Evolutionary conservation across 169 alveolate genomes (phyloP).

Genomic region (Cryptosporidium canis): DNA sequence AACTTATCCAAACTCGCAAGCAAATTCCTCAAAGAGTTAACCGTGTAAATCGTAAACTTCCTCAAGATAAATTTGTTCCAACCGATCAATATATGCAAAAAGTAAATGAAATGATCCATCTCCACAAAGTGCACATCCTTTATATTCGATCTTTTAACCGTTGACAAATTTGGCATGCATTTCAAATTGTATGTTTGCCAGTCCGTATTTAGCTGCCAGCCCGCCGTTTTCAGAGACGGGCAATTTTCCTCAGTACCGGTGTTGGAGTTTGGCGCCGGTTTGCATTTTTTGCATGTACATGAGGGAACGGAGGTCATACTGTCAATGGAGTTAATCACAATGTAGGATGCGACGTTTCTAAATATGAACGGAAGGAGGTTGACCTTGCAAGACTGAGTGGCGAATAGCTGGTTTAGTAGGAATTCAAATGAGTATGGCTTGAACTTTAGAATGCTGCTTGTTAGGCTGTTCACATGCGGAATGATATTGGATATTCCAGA

Average conservation of each 20-base stretch:
- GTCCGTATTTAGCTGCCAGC: slow-evolving; percentile 55
- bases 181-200: slow-evolving; percentile 49
- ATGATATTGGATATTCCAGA: background rate
- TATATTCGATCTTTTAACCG: slow-evolving; percentile 22
- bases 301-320: background rate
- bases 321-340: slow-evolving; percentile 12
- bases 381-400: background rate
- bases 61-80: slow-evolving; percentile 50
- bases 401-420: slow-evolving; percentile 40
- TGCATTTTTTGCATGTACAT: slow-evolving; percentile 53
- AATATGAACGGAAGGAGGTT: slow-evolving; percentile 52
- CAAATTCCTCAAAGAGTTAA: slow-evolving; percentile 33
- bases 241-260: background rate
- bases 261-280: background rate
- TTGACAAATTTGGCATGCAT: slow-evolving; percentile 47
- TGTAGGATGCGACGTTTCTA: slow-evolving; percentile 42
- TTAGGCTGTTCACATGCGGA: slow-evolving; percentile 1
- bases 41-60: slow-evolving; percentile 39
- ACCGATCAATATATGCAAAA: slow-evolving; percentile 49
- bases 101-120: slow-evolving; percentile 65
- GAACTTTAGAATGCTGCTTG: background rate
- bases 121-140: slow-evolving; percentile 50
- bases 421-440: slow-evolving; percentile 36
- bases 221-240: background rate
- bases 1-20: slow-evolving; percentile 16